Conservation (phyloP, 2,329 filamentous ascomycete genomes). For the Conoideocrella luteorostrata region DNA sequence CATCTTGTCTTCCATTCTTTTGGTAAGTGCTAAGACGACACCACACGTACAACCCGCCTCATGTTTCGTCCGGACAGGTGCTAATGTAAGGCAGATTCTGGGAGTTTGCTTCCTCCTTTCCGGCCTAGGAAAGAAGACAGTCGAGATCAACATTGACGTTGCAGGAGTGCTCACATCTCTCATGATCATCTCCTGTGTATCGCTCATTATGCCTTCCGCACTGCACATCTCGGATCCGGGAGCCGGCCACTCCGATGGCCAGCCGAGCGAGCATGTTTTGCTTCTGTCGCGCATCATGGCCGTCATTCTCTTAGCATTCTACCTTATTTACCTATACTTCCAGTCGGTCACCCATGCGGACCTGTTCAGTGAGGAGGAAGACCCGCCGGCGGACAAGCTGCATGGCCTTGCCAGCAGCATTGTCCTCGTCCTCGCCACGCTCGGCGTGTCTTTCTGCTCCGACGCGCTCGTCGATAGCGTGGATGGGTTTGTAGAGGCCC, state of each 20-base stretch:
- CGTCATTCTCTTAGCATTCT: conserved; percentile 10
- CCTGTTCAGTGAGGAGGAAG: conserved; percentile 10
- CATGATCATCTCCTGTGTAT: conserved; percentile 14
- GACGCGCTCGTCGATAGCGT: conserved; percentile 21
- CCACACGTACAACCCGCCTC: no score
- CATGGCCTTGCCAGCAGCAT: conserved; percentile 11
- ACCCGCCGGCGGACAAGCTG: conserved; percentile 8
- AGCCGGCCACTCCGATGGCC: not conserved
- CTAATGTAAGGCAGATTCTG: conserved; percentile 8
- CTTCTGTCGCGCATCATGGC: conserved; percentile 11
- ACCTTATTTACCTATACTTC: conserved; percentile 13
- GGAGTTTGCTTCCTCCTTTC: conserved; percentile 12
- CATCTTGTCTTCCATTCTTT: conserved; percentile 10
- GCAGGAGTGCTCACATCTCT: conserved; percentile 12
- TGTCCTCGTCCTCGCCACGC: conserved; percentile 12
- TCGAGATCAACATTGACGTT: conserved; percentile 11
- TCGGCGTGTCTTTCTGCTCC: conserved; percentile 15
- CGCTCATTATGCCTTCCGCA: conserved; percentile 12
- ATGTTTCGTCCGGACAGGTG: no score
- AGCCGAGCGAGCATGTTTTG: conserved; percentile 8
- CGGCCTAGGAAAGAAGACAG: conserved; percentile 11
- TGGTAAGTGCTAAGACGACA: conserved; percentile 3
- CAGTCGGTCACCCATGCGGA: conserved; percentile 13
- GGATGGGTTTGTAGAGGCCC: conserved; percentile 11
- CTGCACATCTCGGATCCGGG: conserved; percentile 9